Evolutionary conservation across 2,329 filamentous ascomycete species (phyloP).

Genomic region (Talaromyces sp.): DNA sequence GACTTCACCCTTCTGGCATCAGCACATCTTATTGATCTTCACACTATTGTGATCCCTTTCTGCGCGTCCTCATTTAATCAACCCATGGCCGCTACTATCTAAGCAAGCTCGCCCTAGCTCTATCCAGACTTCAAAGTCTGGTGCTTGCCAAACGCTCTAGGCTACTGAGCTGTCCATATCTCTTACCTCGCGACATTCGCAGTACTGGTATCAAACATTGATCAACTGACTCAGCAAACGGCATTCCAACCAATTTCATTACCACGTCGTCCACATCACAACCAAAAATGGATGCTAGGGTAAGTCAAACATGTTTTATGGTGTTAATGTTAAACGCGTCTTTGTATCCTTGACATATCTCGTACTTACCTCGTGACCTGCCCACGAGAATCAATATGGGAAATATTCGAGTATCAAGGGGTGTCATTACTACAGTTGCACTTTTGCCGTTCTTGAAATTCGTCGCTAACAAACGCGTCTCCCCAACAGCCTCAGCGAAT

Average conservation of each 20-base stretch:
- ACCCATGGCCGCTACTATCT: conserved; percentile 14
- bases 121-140: conserved; percentile 2
- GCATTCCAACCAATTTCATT: conserved; percentile 3
- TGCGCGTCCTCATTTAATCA: conserved; percentile 11
- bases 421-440: not conserved
- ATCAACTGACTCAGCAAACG: conserved; percentile 14
- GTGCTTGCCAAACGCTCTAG: conserved; percentile 6
- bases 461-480: conserved; percentile 11
- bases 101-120: not conserved
- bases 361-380: not conserved
- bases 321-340: conserved; percentile 14
- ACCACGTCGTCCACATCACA: not conserved
- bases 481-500: conserved; percentile 63
- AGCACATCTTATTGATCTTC: conserved; percentile 16
- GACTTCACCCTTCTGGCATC: conserved; percentile 3
- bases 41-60: conserved; percentile 20
- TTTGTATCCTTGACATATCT: not conserved
- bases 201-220: not conserved
- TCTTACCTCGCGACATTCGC: not conserved
- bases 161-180: conserved; percentile 3
- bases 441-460: conserved; percentile 15
- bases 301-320: conserved; percentile 30
- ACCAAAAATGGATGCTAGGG: conserved; percentile 47
- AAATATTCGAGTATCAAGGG: conserved; percentile 16
- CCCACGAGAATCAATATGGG: not conserved